Evolutionary conservation across 148 eudicot species (phyloP).

Genomic region (Fagopyrum tataricum): DNA sequence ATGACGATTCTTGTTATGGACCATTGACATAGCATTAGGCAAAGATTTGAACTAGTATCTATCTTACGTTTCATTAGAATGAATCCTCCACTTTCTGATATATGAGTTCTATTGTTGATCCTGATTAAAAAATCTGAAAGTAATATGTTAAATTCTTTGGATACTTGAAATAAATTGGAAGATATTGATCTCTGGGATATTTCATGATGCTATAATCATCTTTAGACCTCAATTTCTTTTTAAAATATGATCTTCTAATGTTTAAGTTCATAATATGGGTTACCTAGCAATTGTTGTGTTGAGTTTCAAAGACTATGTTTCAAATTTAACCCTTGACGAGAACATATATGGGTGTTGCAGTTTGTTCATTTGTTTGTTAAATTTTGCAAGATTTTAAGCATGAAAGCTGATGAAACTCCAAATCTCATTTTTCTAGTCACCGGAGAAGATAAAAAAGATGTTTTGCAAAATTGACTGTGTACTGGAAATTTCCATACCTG

Average conservation of each 20-base stretch:
- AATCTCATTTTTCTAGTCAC: not conserved
- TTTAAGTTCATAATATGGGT: not conserved
- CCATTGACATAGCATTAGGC: not conserved
- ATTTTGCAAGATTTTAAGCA: not conserved
- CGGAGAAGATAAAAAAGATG: no score
- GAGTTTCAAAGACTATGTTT: not conserved
- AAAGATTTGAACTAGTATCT: not conserved
- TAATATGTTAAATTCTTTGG: not conserved
- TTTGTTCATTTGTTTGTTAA: not conserved
- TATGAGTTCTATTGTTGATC: not conserved
- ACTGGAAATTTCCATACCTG: not conserved
- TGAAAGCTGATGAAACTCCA: not conserved
- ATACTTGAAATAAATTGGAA: not conserved
- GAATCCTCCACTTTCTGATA: no score
- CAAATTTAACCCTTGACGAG: not conserved
- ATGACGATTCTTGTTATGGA: not conserved
- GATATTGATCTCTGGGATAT: not conserved
- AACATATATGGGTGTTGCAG: not conserved
- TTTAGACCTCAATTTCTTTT: not conserved
- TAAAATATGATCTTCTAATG: not conserved
- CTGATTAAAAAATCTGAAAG: not conserved
- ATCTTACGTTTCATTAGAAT: not conserved
- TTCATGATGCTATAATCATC: not conserved
- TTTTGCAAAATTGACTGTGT: no score
- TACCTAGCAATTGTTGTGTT: not conserved